Evolutionary conservation across 1,284 basidiomycete species (phyloP).

Genomic region (Malassezia slooffiae): DNA sequence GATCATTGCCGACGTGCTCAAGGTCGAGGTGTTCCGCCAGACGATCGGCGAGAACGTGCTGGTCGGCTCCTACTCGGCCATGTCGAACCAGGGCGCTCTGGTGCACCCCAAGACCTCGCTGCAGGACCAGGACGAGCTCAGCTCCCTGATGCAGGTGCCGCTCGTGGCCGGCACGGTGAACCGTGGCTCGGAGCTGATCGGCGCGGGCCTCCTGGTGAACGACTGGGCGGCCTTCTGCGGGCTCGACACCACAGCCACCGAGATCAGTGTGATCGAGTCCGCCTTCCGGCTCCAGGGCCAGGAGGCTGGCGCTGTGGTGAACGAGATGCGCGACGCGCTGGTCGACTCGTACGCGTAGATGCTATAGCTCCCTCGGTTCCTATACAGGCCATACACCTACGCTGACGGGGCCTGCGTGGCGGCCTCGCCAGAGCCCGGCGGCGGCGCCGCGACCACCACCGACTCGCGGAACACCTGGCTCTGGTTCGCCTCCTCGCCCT

Average conservation of each 20-base stretch:
- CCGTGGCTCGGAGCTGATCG: slow-evolving; percentile 92
- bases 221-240: slow-evolving; percentile 86
- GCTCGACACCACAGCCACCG: slow-evolving; percentile 69
- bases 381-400: too few relatives aligned
- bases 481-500: too few relatives aligned
- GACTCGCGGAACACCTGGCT: too few relatives aligned
- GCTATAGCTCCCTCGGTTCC: too few relatives aligned
- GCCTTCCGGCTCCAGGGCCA: slow-evolving; percentile 58
- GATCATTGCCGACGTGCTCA: slow-evolving; percentile 97
- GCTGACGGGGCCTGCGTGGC: too few relatives aligned
- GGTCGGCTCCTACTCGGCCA: slow-evolving; percentile 85
- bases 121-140: slow-evolving; percentile 94
- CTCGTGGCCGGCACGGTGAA: slow-evolving; percentile 96
- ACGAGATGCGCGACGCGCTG: slow-evolving; percentile 40
- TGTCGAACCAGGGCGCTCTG: slow-evolving; percentile 90
- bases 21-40: slow-evolving; percentile 97
- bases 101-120: slow-evolving; percentile 95
- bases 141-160: slow-evolving; percentile 84
- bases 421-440: too few relatives aligned
- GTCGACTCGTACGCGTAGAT: slow-evolving; percentile 43
- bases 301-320: slow-evolving; percentile 30
- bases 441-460: too few relatives aligned
- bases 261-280: slow-evolving; percentile 94
- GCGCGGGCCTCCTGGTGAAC: slow-evolving; percentile 93
- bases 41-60: slow-evolving; percentile 89